A percentile compares a stretch with the other conserved stretches of the same genome.
These are phyloP conservation scores for Vachellia pachyceras DNA, from an alignment of 306 rosid species.

Conservation along the genomic window DNA sequence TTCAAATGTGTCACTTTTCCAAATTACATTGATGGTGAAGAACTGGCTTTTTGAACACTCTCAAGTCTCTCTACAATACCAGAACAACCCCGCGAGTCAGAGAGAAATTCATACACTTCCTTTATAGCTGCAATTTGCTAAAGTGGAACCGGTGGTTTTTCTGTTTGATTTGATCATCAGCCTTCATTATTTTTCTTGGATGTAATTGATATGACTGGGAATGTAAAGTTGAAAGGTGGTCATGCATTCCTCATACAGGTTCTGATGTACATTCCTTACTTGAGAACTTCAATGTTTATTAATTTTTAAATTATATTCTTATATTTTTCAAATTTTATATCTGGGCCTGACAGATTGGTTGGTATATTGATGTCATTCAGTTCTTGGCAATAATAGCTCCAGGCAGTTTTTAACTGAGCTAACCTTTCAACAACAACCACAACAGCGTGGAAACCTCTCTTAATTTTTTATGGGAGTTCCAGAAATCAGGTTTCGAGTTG, in stretches of 20 bases:
- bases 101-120: not conserved
- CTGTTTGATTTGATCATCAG: slow-evolving; percentile 1
- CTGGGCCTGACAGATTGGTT: not conserved
- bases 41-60: slow-evolving; percentile 44
- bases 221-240: slow-evolving; percentile 20
- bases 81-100: not conserved
- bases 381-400: not conserved
- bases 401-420: not conserved
- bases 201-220: slow-evolving; percentile 19
- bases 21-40: slow-evolving; percentile 61
- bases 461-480: no score
- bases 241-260: slow-evolving; percentile 9
- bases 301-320: no score
- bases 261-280: not conserved
- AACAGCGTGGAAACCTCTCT: not conserved
- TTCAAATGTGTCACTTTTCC: slow-evolving; percentile 93
- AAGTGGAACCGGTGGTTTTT: not conserved
- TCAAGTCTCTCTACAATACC: slow-evolving; percentile 14
- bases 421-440: not conserved
- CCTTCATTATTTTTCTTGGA: slow-evolving; percentile 9
- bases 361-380: not conserved
- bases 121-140: slow-evolving; percentile 33
- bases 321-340: not conserved
- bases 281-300: not conserved
- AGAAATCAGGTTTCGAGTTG: no score